Evolutionary conservation across 805 yeast genomes (phyloP).

Genomic region (Blastobotrys attinorum): DNA sequence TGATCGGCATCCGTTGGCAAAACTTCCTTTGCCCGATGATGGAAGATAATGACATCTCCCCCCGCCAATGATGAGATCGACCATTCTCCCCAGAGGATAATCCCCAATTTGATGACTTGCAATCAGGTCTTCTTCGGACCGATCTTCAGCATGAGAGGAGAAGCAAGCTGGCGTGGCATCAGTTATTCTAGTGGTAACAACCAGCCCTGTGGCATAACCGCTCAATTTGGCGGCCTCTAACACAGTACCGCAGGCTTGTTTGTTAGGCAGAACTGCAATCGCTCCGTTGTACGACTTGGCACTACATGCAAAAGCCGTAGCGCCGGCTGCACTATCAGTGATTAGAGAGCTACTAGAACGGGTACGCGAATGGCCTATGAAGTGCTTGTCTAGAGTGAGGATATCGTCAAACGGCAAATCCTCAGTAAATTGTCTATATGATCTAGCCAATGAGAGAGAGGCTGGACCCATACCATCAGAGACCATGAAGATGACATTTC

Average conservation of each 20-base stretch:
- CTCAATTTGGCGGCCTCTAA: conserved; percentile 77
- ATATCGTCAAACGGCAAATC: conserved; percentile 46
- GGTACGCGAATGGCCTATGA: conserved; percentile 81
- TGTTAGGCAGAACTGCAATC: conserved; percentile 67
- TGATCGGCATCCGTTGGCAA: conserved; percentile 64
- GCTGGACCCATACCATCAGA: conserved; percentile 97
- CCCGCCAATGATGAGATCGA: conserved; percentile 84
- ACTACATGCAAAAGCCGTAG: conserved; percentile 86
- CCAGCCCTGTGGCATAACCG: conserved; percentile 82
- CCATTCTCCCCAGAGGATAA: conserved; percentile 69
- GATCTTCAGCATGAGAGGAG: conserved; percentile 65
- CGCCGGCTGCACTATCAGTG: conserved; percentile 97
- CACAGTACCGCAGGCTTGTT: conserved; percentile 77
- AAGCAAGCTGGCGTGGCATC: conserved; percentile 96
- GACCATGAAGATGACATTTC: conserved; percentile 78
- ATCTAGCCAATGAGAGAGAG: conserved; percentile 69
- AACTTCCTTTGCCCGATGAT: conserved; percentile 35
- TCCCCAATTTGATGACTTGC: conserved; percentile 83
- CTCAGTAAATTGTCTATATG: conserved; percentile 58
- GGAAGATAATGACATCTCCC: conserved; percentile 83
- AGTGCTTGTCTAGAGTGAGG: conserved; percentile 54
- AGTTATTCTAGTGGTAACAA: conserved; percentile 85
- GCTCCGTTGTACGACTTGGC: conserved; percentile 84
- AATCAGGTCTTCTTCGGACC: conserved; percentile 75
- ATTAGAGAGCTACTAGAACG: conserved; percentile 67